Evolutionary conservation across 2,329 filamentous ascomycete genomes (phyloP), one percentile per base, ranked within the genome.

Genomic region (Didymella pomorum): DNA sequence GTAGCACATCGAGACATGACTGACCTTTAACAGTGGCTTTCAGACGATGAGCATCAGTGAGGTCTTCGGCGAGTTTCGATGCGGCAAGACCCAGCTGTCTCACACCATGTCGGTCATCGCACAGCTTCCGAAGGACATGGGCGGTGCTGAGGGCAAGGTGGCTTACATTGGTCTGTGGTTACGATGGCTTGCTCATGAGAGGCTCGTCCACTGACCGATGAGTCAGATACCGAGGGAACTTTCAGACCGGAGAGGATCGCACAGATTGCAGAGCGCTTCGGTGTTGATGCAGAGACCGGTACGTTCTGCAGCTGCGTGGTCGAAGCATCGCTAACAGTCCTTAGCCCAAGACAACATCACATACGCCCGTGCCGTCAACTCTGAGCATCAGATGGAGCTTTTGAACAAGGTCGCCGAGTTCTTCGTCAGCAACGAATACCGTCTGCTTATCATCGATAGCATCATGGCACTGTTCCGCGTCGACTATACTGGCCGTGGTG

Each of bases 11-110:
- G 20, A 14, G 20, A 44, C 20, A 21, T 29, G 44, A 26, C 62
- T 72, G 8, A 76, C 54, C 12, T 23, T 14, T 0, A 18, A 7
- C 41, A 87, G 86, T 61, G 87, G 87, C 23, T 89, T 90, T 65
- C 86, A 89, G 72, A 89, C 86, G 42, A 87, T 87, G 84, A 89
- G 86, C 68, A 88, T 90, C 71, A 89, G 84, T 64, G 87, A 87
- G 68, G 82, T 86, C 25, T 87, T 83, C 72, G 85, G 85, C 60
- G 85, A 87, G 67, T 87, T 83, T 65, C 81, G 85, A 63, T 90
- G 87, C 71, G 87, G 88, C 58, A 90, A 90, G 77, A 89, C 87
- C 18, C 88, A 90, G 71, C 79, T 90, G 26, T 86, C 85, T 4
- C 88, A 89, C 71, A 90, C 88, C 5, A 86, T 89, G 81, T 86